These are phyloP conservation scores for Bacidia gigantensis DNA, from an alignment of 495 filamentous ascomycete genomes.

Conservation along the genomic window DNA sequence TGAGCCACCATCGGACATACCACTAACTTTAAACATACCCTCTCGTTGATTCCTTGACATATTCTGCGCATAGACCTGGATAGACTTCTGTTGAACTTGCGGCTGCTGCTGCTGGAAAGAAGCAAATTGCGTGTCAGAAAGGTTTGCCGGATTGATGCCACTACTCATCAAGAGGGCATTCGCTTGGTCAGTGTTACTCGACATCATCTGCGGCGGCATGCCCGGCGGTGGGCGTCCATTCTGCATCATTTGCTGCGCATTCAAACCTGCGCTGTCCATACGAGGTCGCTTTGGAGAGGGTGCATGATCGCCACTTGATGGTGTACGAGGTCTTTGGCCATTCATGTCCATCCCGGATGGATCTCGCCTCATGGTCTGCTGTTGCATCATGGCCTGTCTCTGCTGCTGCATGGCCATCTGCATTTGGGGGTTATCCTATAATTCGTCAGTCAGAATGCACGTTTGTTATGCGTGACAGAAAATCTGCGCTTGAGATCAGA, in stretches of 20 bases:
- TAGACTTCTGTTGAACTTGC: conserved; percentile 57
- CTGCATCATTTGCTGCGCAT: conserved; percentile 63
- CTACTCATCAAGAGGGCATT: conserved; percentile 57
- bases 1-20: conserved; percentile 57
- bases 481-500: neutral
- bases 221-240: conserved; percentile 63
- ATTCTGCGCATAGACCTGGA: conserved; percentile 74
- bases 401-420: conserved; percentile 57
- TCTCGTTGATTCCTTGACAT: conserved; percentile 66
- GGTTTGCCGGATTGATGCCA: conserved; percentile 58
- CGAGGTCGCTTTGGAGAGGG: conserved; percentile 90
- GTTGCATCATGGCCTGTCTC: conserved; percentile 45
- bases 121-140: conserved; percentile 66
- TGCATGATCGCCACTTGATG: conserved; percentile 70
- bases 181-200: conserved; percentile 37
- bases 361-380: conserved; percentile 59
- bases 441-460: conserved; percentile 1
- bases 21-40: conserved; percentile 54
- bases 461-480: neutral
- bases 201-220: conserved; percentile 57
- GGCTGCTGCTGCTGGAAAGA: conserved; percentile 52
- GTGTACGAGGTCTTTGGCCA: conserved; percentile 67
- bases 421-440: conserved; percentile 32
- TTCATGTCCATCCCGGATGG: conserved; percentile 80
- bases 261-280: conserved; percentile 59